Evolutionary conservation across 345 rosid species (phyloP).

Genomic region (Boechera retrofracta): DNA sequence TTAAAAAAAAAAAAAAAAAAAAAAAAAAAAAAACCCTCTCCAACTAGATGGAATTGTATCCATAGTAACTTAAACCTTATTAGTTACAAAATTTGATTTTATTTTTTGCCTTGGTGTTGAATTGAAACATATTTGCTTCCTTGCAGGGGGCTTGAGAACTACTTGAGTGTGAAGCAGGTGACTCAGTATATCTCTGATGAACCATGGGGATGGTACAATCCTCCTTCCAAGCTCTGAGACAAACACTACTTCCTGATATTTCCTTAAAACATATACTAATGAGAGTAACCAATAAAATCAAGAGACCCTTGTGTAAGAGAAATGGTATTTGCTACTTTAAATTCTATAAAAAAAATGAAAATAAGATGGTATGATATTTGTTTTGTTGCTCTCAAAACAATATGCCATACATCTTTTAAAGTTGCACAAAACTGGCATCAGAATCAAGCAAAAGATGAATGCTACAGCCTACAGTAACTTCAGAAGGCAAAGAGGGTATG

Average conservation of each 20-base stretch:
- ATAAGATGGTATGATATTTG: not conserved
- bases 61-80: not conserved
- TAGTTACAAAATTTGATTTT: not conserved
- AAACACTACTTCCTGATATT: not conserved
- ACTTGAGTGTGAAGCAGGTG: constrained; percentile 92
- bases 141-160: constrained; percentile 90
- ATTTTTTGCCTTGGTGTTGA: not conserved
- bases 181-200: constrained; percentile 75
- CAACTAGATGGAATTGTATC: not conserved
- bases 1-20: not conserved
- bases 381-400: constrained; percentile 9
- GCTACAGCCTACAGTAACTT: constrained; percentile 31
- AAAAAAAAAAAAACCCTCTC: not conserved
- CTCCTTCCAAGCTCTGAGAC: constrained; percentile 79
- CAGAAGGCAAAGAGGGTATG: constrained; percentile 24
- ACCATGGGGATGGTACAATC: constrained; percentile 90
- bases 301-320: constrained; percentile 7
- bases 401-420: constrained; percentile 1
- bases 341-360: not conserved
- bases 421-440: constrained; percentile 26
- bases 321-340: not conserved
- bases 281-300: constrained; percentile 9
- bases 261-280: not conserved
- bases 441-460: constrained; percentile 19
- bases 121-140: constrained; percentile 30